phyloP scores from a whole-genome alignment of 73 alveolate species.

The Paramecium sexaurelia region DNA sequence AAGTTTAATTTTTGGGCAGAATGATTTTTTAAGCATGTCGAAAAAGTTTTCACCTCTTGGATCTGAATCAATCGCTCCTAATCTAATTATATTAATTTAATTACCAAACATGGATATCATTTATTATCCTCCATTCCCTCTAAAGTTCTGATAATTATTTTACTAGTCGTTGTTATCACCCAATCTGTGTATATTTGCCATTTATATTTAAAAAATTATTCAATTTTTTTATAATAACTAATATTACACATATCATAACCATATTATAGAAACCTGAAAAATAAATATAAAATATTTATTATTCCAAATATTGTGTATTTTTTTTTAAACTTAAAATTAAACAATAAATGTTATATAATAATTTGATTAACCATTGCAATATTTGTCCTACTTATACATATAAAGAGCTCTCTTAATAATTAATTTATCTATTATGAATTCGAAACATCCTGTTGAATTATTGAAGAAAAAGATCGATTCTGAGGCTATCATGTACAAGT shows the following conservation, averaged over 20 bases:
- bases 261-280: neutral
- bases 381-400: neutral
- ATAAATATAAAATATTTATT: neutral
- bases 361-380: neutral
- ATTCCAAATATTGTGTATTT: neutral
- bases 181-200: slow-evolving; percentile 22
- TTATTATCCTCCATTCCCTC: neutral
- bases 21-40: neutral
- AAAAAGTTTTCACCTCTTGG: slow-evolving; percentile 46
- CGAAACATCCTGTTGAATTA: slow-evolving; percentile 13
- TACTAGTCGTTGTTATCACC: neutral
- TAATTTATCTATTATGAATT: neutral
- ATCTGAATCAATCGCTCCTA: neutral
- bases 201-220: neutral
- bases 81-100: neutral
- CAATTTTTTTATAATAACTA: neutral
- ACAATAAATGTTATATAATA: neutral
- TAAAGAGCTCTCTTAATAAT: neutral
- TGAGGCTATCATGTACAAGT: slow-evolving; percentile 46
- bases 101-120: neutral
- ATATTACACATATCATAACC: neutral
- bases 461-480: slow-evolving; percentile 18
- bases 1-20: slow-evolving; percentile 26
- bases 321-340: neutral
- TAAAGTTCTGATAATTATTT: neutral